These are phyloP conservation scores for Haematococcus sp. DNA, from an alignment of 139 green algal genomes.

Conservation along the genomic window DNA sequence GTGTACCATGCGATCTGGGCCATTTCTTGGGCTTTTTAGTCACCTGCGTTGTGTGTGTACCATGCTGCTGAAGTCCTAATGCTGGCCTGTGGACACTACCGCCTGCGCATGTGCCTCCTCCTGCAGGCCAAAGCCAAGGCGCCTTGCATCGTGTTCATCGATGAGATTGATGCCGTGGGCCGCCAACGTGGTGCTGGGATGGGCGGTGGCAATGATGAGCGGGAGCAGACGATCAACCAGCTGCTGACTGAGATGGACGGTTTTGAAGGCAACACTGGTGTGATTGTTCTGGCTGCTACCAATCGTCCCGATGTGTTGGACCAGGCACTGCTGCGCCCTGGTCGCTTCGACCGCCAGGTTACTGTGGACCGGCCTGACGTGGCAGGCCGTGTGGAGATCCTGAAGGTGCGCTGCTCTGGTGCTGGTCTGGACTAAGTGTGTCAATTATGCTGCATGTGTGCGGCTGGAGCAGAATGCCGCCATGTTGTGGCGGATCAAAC, in stretches of 20 bases:
- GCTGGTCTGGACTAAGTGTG: too few relatives aligned
- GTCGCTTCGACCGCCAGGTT: constrained; percentile 96
- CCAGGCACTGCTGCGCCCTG: constrained; percentile 93
- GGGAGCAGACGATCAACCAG: constrained; percentile 90
- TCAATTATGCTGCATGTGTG: too few relatives aligned
- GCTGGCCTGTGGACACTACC: too few relatives aligned
- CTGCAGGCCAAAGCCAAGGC: constrained; percentile 93
- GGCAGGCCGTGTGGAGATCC: constrained; percentile 87
- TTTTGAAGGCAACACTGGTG: constrained; percentile 98
- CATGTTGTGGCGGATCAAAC: too few relatives aligned
- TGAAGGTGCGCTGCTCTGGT: constrained; percentile 51
- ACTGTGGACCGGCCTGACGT: constrained; percentile 93
- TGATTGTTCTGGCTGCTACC: constrained; percentile 97
- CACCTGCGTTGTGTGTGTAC: too few relatives aligned
- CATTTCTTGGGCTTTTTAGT: too few relatives aligned
- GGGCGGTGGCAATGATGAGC: constrained; percentile 95
- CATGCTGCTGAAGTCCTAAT: too few relatives aligned
- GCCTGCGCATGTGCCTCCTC: too few relatives aligned
- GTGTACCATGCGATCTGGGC: too few relatives aligned
- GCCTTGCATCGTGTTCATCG: constrained; percentile 98
- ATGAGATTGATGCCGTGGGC: constrained; percentile 98
- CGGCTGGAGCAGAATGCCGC: too few relatives aligned
- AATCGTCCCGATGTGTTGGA: constrained; percentile 98
- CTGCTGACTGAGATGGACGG: constrained; percentile 88
- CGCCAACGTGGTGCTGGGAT: constrained; percentile 91